Evolutionary conservation across 2,329 filamentous ascomycete genomes (phyloP), one percentile per base, ranked within the genome.

Genomic region (Aspergillaceae sp.): DNA sequence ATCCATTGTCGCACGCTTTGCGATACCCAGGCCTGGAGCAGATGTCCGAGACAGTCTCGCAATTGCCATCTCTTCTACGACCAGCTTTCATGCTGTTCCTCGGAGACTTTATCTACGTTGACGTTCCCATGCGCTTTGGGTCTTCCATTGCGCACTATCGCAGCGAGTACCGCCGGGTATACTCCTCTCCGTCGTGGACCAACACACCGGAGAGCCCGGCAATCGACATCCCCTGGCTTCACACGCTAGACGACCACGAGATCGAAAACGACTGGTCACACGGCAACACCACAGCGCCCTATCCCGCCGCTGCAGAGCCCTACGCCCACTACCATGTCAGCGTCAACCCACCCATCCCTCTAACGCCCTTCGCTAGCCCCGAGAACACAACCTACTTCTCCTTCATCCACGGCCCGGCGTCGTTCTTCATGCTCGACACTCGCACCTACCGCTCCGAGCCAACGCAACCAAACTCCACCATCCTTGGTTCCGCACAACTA

Each of bases 181-280:
- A 98, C 61, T 85, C 87, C 0, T 95, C 90, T 2, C 91, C 91
- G 0, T 91, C 95, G 53, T 98, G 92, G 92, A 74, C 52, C 9
- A 48, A 79, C 1, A 72, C 80, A 0, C 82, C 86, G 7, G 81
- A 81, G 1, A 76, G 84, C 55, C 83, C 88, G 46, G 59, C 65
- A 27, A 62, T 67, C 27, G 57, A 65, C 42, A 73, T 97, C n/a
- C 94, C 90, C 57, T 98, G 92, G 92, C 87, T 97, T 40, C 92
- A 98, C 60, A 90, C 94, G 2, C 78, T 96, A 5, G 92, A 98
- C 61, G 92, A 98, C 63, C 92, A 98, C 59, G 92, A 98, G 63
- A 96, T 98, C 51, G 79, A 79, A 4, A 97, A 98, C 57, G 92
- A 97, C 68, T 97, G 90, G 89, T 65, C 66, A 29, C 82, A 84